phyloP scores from a whole-genome alignment of 2,329 filamentous ascomycete species.

The Cercospora sp. region DNA sequence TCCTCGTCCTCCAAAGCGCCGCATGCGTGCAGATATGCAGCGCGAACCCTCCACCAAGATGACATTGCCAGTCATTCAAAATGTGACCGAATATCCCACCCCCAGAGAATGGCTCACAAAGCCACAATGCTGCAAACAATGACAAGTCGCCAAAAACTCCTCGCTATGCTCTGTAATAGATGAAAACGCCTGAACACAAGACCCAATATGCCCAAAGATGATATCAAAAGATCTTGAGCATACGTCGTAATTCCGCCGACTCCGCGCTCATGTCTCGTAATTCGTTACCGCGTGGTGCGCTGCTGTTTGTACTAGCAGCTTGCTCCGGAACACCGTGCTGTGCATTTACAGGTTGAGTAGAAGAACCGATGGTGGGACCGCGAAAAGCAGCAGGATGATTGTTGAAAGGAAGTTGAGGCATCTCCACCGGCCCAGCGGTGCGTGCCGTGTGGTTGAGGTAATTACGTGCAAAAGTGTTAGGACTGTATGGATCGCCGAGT shows the following conservation, averaged over 20 bases:
- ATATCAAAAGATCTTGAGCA: conserved; percentile 39
- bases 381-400: conserved; percentile 16
- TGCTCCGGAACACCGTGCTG: conserved; percentile 22
- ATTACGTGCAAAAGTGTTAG: conserved; percentile 35
- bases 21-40: neutral
- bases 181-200: conserved; percentile 9
- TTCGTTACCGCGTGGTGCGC: conserved; percentile 15
- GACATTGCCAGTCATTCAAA: neutral
- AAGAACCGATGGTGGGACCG: conserved; percentile 13
- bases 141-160: conserved; percentile 16
- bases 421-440: conserved; percentile 24
- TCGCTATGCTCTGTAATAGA: conserved; percentile 20
- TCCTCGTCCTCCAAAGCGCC: conserved; percentile 3
- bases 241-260: conserved; percentile 45
- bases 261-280: conserved; percentile 39
- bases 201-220: conserved; percentile 17
- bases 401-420: conserved; percentile 26
- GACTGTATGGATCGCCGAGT: conserved; percentile 24
- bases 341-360: conserved; percentile 14
- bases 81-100: neutral
- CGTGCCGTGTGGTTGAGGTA: conserved; percentile 40
- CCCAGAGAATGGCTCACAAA: conserved; percentile 7
- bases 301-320: conserved; percentile 14
- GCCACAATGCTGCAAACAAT: conserved; percentile 5
- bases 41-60: conserved; percentile 6